Base-by-base conservation (phyloP, 768 basidiomycete genomes). In the Agaricus bisporus region DNA sequence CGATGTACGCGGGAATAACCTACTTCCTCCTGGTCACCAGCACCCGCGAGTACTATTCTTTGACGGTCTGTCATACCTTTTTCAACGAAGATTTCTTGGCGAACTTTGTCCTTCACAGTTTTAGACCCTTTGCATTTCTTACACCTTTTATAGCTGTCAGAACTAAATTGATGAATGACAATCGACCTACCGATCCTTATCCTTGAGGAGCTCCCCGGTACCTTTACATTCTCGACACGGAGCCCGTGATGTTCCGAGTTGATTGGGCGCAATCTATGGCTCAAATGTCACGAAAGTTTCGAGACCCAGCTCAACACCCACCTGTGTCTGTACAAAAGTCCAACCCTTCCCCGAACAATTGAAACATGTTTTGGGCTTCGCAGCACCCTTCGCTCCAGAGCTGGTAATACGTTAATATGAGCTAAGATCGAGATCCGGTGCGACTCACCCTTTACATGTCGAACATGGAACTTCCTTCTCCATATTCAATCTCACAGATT, bases 121-220 rank as follows among this genome's bases (percentile, higher is more conserved):
- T 85, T 87, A 49, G 80, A 78, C 4, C 94, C 95, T 62, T 94
- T 93, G 70, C 95, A 98, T 64, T 91, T 95, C 70, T 95, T 98
- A 71, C 95, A 98, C 59, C 94, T 95, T 62, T 17, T 18, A 51
- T 44, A 47, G 17, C 32, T 47, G 32, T 48, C 38, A 59, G 22
- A 61, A 28, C 36, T 12, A 32, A 18, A 43, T 57, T 18, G 49
- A 9, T 41, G 17, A 58, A 57, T 48, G 42, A 20, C 12, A 52
- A 15, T 45, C 14, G 41, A 62, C 78, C 17, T 58, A 91, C 91
- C 84, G 73, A 61, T 95, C 92, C 62, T 93, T 93, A 60, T 92
- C 91, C 55, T 83, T 82, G 39, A 93, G 66, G 61, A 81, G 87
- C 63, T 80, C 79, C 5, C 89, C 88, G 52, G 67, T 68, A 1